Base-by-base conservation (phyloP, 169 alveolate species). In the Plasmodium coatneyi region DNA sequence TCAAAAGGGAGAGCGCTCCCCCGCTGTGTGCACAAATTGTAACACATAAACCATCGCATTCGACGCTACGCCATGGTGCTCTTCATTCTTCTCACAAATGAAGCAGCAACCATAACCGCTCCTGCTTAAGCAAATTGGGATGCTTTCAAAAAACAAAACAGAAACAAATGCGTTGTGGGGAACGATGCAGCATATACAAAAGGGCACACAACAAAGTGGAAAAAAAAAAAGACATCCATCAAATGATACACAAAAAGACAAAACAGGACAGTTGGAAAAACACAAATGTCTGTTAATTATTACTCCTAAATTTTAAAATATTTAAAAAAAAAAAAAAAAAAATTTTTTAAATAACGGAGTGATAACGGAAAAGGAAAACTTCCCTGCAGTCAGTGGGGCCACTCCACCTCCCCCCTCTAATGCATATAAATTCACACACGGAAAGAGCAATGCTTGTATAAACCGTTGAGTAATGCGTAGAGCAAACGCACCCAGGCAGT, bases 241-340 rank as follows among this genome's bases (percentile, higher is more conserved):
- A 3, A 39, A 41, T 79, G 56, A 41, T 41, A 66, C 36, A 9
- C 84, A 22, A 79, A 79, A 79, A 41, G 41, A 41, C 25, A 79
- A 79, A 79, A 41, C 84, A 22, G 49, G 12, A 41, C 46, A 12
- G 1, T 28, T 39, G 16, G 22, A 22, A 2, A 79, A 28, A n/a
- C 10, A 19, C 84, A 79, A 41, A 41, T 79, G 39, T 34, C n/a
- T 16, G 32, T 79, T 36, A 41, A 41, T 79, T 79, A 79, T 36
- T 22, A 78, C 52, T 28, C 71, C 12, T 78, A 78, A 78, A 78
- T 41, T 78, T 78, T 78, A 78, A 78, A 39, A 78, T 78, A 78
- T 36, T 78, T 78, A 78, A 78, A 78, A 41, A 78, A 78, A 78
- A 41, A 41, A 14, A 36, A 36, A 78, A 25, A 76, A 78, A 78